Conservation (phyloP, 148 eudicot species). For the Persicaria tinctoria region DNA sequence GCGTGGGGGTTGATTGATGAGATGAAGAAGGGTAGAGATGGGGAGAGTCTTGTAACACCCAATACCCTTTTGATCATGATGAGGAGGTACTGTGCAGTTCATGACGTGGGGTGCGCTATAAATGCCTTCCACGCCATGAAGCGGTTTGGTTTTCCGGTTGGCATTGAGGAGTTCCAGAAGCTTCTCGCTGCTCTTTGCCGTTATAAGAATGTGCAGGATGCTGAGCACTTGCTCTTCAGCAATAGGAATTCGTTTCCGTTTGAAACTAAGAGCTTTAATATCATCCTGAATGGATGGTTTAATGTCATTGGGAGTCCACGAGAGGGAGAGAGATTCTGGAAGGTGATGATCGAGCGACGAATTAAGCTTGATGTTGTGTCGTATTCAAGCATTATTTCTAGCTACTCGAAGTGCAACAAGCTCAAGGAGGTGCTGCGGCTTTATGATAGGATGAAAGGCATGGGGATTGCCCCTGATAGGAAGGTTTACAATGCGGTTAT, state of each 20-base stretch:
- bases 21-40: slow-evolving; percentile 41
- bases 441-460: slow-evolving; percentile 54
- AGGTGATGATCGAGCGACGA: slow-evolving; percentile 51
- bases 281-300: slow-evolving; percentile 83
- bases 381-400: slow-evolving; percentile 62
- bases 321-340: slow-evolving; percentile 77
- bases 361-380: slow-evolving; percentile 56
- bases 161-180: slow-evolving; percentile 68
- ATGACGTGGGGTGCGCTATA: slow-evolving; percentile 72
- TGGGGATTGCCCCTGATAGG: slow-evolving; percentile 57
- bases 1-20: slow-evolving; percentile 78
- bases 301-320: slow-evolving; percentile 50
- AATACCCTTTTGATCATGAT: slow-evolving; percentile 79
- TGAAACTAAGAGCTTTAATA: slow-evolving; percentile 80
- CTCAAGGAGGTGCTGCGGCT: slow-evolving; percentile 44
- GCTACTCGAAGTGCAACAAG: slow-evolving; percentile 47
- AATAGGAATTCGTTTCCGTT: slow-evolving; percentile 48
- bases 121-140: slow-evolving; percentile 66
- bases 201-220: slow-evolving; percentile 88
- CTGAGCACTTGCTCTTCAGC: slow-evolving; percentile 74
- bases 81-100: slow-evolving; percentile 63
- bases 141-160: slow-evolving; percentile 44
- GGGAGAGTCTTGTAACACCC: slow-evolving; percentile 39
- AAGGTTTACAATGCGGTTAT: slow-evolving; percentile 80
- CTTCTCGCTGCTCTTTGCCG: slow-evolving; percentile 76